phyloP scores from a whole-genome alignment of 441 rosid species.

The Syzygium syzygioides region DNA sequence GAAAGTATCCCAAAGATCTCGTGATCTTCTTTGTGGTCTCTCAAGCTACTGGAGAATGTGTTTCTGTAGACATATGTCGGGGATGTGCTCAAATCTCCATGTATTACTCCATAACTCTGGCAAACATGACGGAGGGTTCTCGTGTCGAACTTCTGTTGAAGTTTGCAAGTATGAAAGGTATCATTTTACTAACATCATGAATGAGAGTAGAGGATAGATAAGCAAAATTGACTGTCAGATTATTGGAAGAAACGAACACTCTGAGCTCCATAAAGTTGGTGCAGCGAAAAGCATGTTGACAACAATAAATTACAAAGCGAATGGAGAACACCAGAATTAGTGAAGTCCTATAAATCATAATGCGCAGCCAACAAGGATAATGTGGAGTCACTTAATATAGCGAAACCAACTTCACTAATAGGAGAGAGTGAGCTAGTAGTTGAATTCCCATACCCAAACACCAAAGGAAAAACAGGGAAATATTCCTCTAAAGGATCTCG shows the following conservation, averaged over 20 bases:
- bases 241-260: background rate
- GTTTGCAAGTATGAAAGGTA: background rate
- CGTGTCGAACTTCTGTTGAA: background rate
- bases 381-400: background rate
- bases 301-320: background rate
- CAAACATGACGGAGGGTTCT: conserved; percentile 14
- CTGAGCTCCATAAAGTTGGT: background rate
- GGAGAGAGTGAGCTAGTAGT: background rate
- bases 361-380: background rate
- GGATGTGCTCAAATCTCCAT: conserved; percentile 28
- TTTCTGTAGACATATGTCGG: conserved; percentile 23
- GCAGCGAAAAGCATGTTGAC: background rate
- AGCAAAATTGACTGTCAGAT: background rate
- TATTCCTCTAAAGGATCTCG: background rate
- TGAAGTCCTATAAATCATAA: background rate
- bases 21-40: conserved; percentile 10
- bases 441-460: background rate
- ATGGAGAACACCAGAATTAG: background rate
- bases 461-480: background rate
- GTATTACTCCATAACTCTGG: conserved; percentile 30
- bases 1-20: conserved; percentile 29
- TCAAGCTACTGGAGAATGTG: conserved; percentile 20
- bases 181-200: background rate
- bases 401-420: background rate
- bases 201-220: background rate